phyloP scores from a whole-genome alignment of 352 stramenopile species.

The Phytophthora idaei region DNA sequence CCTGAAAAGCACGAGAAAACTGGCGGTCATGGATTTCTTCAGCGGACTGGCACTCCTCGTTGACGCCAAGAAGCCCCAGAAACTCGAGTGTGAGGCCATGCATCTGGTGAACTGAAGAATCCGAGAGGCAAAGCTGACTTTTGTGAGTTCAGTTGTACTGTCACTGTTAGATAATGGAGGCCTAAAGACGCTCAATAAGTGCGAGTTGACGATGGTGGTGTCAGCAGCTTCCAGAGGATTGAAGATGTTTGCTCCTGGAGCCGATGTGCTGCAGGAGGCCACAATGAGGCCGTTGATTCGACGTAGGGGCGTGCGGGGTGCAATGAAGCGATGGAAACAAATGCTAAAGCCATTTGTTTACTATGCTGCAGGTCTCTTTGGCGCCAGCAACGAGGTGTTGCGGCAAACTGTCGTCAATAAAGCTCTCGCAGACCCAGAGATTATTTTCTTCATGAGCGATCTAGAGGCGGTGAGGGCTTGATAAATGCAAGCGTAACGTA shows the following conservation, averaged over 20 bases:
- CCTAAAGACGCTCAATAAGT: slow-evolving; percentile 59
- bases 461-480: slow-evolving; percentile 50
- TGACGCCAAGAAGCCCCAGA: slow-evolving; percentile 66
- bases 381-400: slow-evolving; percentile 45
- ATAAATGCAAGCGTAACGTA: not conserved
- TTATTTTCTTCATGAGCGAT: slow-evolving; percentile 83
- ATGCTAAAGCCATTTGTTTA: not conserved
- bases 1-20: slow-evolving; percentile 22
- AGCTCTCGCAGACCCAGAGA: slow-evolving; percentile 67
- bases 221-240: slow-evolving; percentile 51
- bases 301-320: slow-evolving; percentile 29
- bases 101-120: not conserved
- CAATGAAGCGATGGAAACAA: not conserved
- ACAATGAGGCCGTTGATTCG: slow-evolving; percentile 50
- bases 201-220: slow-evolving; percentile 67
- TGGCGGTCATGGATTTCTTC: slow-evolving; percentile 67
- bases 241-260: slow-evolving; percentile 54
- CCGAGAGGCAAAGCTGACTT: not conserved
- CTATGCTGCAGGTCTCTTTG: slow-evolving; percentile 48
- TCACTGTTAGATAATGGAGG: slow-evolving; percentile 69
- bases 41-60: slow-evolving; percentile 60
- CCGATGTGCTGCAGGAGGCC: slow-evolving; percentile 32
- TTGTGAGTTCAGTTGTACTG: slow-evolving; percentile 49
- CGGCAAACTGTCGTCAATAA: slow-evolving; percentile 53
- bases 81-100: slow-evolving; percentile 60